Evolutionary conservation across 2,329 filamentous ascomycete species (phyloP), one percentile per base, ranked within the genome.

Genomic region (Pyricularia pennisetigena): DNA sequence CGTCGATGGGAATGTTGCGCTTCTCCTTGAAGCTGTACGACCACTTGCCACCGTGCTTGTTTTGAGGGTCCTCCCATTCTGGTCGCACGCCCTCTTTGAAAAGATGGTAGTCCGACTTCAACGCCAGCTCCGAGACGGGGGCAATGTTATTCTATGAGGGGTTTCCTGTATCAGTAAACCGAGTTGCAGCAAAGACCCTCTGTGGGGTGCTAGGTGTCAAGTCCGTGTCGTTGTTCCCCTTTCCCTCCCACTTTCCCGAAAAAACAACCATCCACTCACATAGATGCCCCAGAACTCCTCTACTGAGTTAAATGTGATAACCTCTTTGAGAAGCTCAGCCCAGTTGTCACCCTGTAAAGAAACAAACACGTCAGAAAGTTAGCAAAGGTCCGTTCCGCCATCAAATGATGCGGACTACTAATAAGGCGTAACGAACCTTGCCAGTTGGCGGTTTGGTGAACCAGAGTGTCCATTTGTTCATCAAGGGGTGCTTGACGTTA

Each of bases 241-340:
- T 16, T 26, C 12, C 23, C 24, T 61, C 24, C 10, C 24, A 28
- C 14, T 7, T 62, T 29, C 14, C 41, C 63, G 26, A 16, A 12
- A 41, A 23, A 2, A 14, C 28, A 49, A 10, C 6, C 35, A 29
- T 28, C 68, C 57, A 84, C 94, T 79, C 86, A 99, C 96, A 81
- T 98, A 98, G 78, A 99, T 92, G 70, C 95, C 95, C 95, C 95
- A 99, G 82, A 99, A 99, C 80, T 99, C 96, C 82, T 99, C 95
- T 29, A 99, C 95, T 2, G 94, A 97, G 82, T 97, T 93, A 76
- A 99, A 98, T 69, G 93, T 97, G 76, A 99, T 97, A 74, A 99
- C 94, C 80, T 99, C 93, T 83, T 99, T 99, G 71, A 99, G 83
- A 71, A 98, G 84, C 78, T 99, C 95, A 74, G 96, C 96, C 95